A percentile compares a stretch with the other conserved stretches of the same genome.
Conservation (phyloP, 176 grass and related monocot genomes). For the Avena eriantha region DNA sequence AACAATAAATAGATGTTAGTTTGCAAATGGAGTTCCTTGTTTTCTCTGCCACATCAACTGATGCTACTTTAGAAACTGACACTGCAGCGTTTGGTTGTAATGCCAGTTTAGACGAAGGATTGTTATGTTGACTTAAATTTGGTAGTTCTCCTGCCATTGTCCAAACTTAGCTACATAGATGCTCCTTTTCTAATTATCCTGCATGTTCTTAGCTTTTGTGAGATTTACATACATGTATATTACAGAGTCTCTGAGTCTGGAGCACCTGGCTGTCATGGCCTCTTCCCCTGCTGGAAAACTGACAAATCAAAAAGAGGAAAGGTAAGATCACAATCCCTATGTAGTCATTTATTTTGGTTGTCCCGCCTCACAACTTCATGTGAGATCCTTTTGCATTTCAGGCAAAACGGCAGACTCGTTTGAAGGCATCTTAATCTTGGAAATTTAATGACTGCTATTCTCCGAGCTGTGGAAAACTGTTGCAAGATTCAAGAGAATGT, state of each 20-base stretch:
- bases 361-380: slow-evolving; percentile 3
- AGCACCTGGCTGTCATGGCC: slow-evolving; percentile 75
- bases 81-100: not conserved
- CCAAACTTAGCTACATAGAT: not conserved
- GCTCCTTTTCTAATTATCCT: no score
- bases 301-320: slow-evolving; percentile 59
- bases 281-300: slow-evolving; percentile 89
- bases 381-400: slow-evolving; percentile 32
- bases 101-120: not conserved
- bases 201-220: not conserved
- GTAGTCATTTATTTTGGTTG: slow-evolving; percentile 25
- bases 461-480: not conserved
- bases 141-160: not conserved
- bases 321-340: slow-evolving; percentile 49
- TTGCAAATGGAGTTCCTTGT: not conserved
- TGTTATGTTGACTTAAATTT: not conserved
- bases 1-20: slow-evolving; percentile 33
- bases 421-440: slow-evolving; percentile 43
- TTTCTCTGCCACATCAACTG: slow-evolving; percentile 23
- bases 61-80: not conserved
- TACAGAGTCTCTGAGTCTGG: slow-evolving; percentile 76
- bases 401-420: slow-evolving; percentile 60
- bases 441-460: not conserved
- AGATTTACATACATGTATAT: slow-evolving; percentile 34
- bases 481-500: not conserved